Base-by-base conservation (phyloP, 2,329 filamentous ascomycete species). In the Fusarium oxysporum region DNA sequence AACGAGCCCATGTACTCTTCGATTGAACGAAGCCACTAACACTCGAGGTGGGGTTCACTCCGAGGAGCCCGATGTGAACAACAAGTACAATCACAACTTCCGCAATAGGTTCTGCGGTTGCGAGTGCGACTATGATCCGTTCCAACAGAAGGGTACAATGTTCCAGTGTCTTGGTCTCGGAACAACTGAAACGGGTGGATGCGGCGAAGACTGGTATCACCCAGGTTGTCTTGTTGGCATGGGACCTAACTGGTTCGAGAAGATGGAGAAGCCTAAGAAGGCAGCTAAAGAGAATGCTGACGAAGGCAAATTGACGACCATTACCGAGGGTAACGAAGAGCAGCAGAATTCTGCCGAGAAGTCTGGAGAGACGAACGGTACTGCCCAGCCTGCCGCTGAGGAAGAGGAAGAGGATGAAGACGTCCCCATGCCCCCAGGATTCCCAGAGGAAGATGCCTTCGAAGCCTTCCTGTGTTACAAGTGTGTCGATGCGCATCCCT, bases 151-250 rank as follows among this genome's bases (percentile, higher is more conserved):
- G 76, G 96, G 96, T 0, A 98, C 95, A 43, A 99, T 99, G 96
- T 99, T 97, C 76, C 96, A 99, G 81, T 99, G 96, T 79, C 82
- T 98, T 5, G 96, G 96, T 0, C 85, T 98, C 2, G 95, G 94
- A 2, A 92, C 90, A 1, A 87, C 89, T 17, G 92, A 96, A 74
- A 91, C 92, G 3, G 95, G 95, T 21, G 96, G 95, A 8, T 98
- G 96, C 82, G 96, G 96, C 17, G 96, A 98, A 83, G 96, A 98
- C 79, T 98, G 96, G 96, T 98, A 94, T 88, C 96, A 98, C 83
- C 94, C 96, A 1, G 95, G 96, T 70, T 98, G 96, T 79, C 85
- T 98, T 12, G 90, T 97, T 54, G 95, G 95, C 10, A 84, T 97
- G 75, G 91, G 92, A 1, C 89, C 94, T 16, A 88, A 90, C 66